Base-by-base conservation (phyloP, 306 rosid genomes). In the Vigna reflexopilosa region DNA sequence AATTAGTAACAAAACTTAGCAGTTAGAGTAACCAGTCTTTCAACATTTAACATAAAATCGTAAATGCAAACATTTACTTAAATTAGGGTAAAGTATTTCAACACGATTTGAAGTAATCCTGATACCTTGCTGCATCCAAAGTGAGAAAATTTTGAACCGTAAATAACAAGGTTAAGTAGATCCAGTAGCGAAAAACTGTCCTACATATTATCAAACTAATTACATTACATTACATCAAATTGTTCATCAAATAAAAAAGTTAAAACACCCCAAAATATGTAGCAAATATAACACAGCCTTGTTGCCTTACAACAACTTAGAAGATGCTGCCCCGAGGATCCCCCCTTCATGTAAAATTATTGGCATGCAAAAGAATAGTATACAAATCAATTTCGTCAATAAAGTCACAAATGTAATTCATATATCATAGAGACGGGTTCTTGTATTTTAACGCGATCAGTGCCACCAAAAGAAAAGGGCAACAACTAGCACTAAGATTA, bases 371-470 rank as follows among this genome's bases (percentile, higher is more conserved):
- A 85, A 77, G 83, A 86, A 28, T 67, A 66, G 52, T 82, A 83
- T 80, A 72, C 81, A 86, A 86, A 80, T 83, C 78, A 80, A 80
- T 32, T 79, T 72, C 26, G 79, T 68, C 74, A 51, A 19, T 30
- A 14, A 65, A 71, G 62, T 55, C 70, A 77, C 68, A 54, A 52
- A 66, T 72, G 64, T 59, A 76, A 79, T 76, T 28, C 17, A 34
- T 67, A 71, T 62, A 72, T 70, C 66, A 62, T 34, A 79, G 67
- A 58, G 4, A 30, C 17, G 72, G 65, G 5, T 40, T 67, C 69
- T 28, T 72, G 74, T 61, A 82, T 44, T 71, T 72, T 59, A 79
- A 76, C 81, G 65, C 38, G 80, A 70, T 75, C 81, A 79, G 58
- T 49, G 34, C 84, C 49, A 76, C 80, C 40, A 66, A 67, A 57